These are phyloP conservation scores for Phytophthora kernoviae DNA, from an alignment of 352 stramenopile genomes.

Conservation along the genomic window DNA sequence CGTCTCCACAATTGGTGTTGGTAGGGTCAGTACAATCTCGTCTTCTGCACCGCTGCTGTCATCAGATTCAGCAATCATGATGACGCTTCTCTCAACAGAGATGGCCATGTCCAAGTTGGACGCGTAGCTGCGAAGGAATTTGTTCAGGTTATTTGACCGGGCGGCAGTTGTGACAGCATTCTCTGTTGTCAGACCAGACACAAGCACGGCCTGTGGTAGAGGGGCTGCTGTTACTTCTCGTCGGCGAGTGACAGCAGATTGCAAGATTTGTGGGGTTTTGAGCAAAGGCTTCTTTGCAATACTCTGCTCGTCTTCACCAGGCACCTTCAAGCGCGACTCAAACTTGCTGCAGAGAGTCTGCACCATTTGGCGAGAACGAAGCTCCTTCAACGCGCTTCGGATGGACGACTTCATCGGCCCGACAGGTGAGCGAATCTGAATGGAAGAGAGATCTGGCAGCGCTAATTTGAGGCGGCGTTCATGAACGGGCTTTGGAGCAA, in stretches of 20 bases:
- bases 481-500: constrained; percentile 38
- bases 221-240: constrained; percentile 15
- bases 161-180: constrained; percentile 20
- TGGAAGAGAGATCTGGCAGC: constrained; percentile 26
- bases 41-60: constrained; percentile 4
- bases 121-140: constrained; percentile 66
- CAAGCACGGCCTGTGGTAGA: neutral
- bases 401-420: constrained; percentile 52
- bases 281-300: constrained; percentile 7
- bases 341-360: constrained; percentile 63
- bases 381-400: constrained; percentile 45
- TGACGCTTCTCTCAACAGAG: constrained; percentile 10
- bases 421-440: constrained; percentile 30
- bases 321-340: constrained; percentile 33
- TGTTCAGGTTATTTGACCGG: constrained; percentile 68
- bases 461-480: constrained; percentile 32
- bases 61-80: constrained; percentile 23
- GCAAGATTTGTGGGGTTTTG: neutral
- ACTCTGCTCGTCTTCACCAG: constrained; percentile 16
- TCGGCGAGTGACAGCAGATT: constrained; percentile 13
- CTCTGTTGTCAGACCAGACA: constrained; percentile 9
- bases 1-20: neutral
- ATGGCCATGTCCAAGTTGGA: constrained; percentile 63
- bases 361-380: constrained; percentile 56
- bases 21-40: neutral